Evolutionary conservation across 1,139 yeast species (phyloP).

Genomic region (Taphrina flavorubra): DNA sequence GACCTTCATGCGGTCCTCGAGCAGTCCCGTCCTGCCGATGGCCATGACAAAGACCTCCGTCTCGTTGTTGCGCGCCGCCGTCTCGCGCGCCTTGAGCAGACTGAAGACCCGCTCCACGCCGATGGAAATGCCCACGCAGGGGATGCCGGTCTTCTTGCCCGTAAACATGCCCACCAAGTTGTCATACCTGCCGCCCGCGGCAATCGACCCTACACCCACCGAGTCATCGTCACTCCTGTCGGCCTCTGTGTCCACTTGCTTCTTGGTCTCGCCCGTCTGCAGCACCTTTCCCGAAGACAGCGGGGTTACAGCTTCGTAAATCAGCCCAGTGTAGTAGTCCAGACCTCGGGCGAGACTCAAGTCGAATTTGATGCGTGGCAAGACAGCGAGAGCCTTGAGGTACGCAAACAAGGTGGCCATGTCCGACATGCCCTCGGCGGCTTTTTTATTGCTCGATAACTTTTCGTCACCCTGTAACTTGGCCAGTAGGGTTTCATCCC

Average conservation of each 20-base stretch:
- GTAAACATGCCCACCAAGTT: conserved; percentile 96
- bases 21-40: conserved; percentile 91
- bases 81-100: conserved; percentile 76
- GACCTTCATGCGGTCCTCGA: conserved; percentile 86
- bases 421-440: conserved; percentile 80
- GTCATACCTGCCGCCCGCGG: conserved; percentile 99
- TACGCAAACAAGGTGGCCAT: conserved; percentile 76
- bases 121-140: conserved; percentile 95
- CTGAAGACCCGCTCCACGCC: conserved; percentile 96
- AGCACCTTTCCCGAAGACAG: conserved; percentile 75
- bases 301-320: conserved; percentile 92
- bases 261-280: conserved; percentile 62
- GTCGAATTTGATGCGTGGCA: conserved; percentile 72
- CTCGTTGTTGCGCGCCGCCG: conserved; percentile 67
- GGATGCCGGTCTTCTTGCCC: conserved; percentile 76
- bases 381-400: conserved; percentile 76
- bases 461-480: conserved; percentile 63
- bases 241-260: conserved; percentile 62
- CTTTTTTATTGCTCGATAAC: conserved; percentile 68
- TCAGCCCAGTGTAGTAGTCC: conserved; percentile 95
- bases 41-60: conserved; percentile 97
- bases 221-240: conserved; percentile 81
- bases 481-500: conserved; percentile 71
- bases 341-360: conserved; percentile 95
- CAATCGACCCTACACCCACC: conserved; percentile 97